phyloP scores from a whole-genome alignment of 2,329 filamentous ascomycete species.

The Aspergillus awamori region DNA sequence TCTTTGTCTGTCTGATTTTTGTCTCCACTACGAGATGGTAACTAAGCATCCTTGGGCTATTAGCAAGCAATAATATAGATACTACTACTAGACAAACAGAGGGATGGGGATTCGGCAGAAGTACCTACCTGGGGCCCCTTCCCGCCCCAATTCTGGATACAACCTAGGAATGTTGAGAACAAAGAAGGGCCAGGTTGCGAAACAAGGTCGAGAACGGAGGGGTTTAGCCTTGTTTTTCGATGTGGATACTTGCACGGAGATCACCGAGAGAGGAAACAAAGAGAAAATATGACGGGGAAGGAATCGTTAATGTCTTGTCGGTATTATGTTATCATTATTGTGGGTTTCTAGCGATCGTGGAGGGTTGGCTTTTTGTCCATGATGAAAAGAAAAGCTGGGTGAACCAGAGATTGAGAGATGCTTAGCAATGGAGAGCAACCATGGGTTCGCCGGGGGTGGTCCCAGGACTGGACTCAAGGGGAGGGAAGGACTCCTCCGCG shows the following conservation, averaged over 20 bases:
- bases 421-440: background rate
- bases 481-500: too few relatives aligned
- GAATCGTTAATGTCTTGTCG: background rate
- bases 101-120: too few relatives aligned
- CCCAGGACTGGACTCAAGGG: background rate
- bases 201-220: constrained; percentile 5
- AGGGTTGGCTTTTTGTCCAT: background rate
- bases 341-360: background rate
- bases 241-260: constrained; percentile 22
- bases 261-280: constrained; percentile 24
- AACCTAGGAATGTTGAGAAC: background rate
- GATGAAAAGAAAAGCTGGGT: background rate
- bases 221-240: background rate
- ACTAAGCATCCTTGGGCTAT: too few relatives aligned
- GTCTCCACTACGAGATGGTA: too few relatives aligned
- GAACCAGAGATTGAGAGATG: background rate
- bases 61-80: too few relatives aligned
- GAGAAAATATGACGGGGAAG: background rate
- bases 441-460: background rate
- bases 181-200: background rate
- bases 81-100: too few relatives aligned
- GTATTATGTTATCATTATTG: too few relatives aligned
- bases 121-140: too few relatives aligned
- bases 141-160: too few relatives aligned
- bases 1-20: too few relatives aligned